Evolutionary conservation across 2,329 filamentous ascomycete genomes (phyloP).

Genomic region (Venturia effusa): DNA sequence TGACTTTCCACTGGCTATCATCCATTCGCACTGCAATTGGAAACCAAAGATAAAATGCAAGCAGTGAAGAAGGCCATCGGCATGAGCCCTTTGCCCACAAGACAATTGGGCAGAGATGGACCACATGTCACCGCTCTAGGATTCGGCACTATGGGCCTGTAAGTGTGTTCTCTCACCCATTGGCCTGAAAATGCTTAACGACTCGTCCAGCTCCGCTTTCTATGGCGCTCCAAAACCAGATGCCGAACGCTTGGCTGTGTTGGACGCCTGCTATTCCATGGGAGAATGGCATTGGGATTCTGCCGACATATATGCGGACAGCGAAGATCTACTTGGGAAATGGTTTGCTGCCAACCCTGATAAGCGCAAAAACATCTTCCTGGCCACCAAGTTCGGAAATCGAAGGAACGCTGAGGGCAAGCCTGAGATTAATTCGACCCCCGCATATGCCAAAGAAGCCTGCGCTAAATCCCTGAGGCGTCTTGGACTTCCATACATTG

Average conservation of each 20-base stretch:
- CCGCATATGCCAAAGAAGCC: slow-evolving; percentile 8
- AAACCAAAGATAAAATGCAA: not conserved
- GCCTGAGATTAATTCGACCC: slow-evolving; percentile 26
- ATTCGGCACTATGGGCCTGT: slow-evolving; percentile 44
- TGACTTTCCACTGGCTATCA: not conserved
- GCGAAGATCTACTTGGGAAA: slow-evolving; percentile 8
- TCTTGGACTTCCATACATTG: slow-evolving; percentile 18
- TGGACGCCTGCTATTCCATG: slow-evolving; percentile 40
- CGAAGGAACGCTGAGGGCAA: slow-evolving; percentile 18
- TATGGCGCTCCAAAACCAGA: slow-evolving; percentile 40
- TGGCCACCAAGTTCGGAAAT: slow-evolving; percentile 11
- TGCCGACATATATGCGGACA: slow-evolving; percentile 27
- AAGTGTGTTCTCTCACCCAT: not conserved
- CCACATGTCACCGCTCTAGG: slow-evolving; percentile 41
- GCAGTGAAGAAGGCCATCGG: not conserved
- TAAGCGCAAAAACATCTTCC: slow-evolving; percentile 8
- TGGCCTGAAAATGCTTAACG: not conserved
- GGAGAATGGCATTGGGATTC: slow-evolving; percentile 44
- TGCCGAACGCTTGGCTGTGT: slow-evolving; percentile 38
- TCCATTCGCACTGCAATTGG: not conserved
- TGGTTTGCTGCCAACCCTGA: slow-evolving; percentile 11
- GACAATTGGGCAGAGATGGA: slow-evolving; percentile 41
- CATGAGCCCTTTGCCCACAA: slow-evolving; percentile 22
- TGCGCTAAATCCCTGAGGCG: slow-evolving; percentile 11
- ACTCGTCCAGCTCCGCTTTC: slow-evolving; percentile 19